phyloP scores from a whole-genome alignment of 1,284 basidiomycete genomes.

The Vanrija pseudolonga region DNA sequence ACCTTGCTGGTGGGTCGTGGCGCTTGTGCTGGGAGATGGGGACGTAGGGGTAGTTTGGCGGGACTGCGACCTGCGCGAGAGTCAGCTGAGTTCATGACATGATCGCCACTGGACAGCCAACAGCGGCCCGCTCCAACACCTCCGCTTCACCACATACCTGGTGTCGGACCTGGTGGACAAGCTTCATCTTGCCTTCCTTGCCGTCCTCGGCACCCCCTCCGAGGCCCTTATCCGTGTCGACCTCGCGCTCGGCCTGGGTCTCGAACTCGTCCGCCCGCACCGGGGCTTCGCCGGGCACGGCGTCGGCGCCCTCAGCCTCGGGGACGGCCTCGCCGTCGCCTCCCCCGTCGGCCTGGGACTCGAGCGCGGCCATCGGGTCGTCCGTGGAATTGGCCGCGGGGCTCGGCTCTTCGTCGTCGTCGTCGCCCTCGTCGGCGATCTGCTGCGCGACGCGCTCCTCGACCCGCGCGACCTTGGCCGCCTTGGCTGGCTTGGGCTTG shows the following conservation, averaged over 20 bases:
- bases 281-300: conserved; percentile 58
- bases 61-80: conserved; percentile 86
- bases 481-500: background rate
- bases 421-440: conserved; percentile 4
- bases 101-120: background rate
- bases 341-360: conserved; percentile 5
- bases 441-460: background rate
- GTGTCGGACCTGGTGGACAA: conserved; percentile 48
- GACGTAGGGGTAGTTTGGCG: conserved; percentile 84
- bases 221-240: conserved; percentile 76
- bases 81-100: conserved; percentile 62
- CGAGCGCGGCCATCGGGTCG: conserved; percentile 23
- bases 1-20: conserved; percentile 80
- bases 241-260: conserved; percentile 80
- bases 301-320: conserved; percentile 14
- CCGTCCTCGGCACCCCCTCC: conserved; percentile 61
- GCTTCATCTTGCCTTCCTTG: conserved; percentile 48
- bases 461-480: background rate
- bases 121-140: background rate
- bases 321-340: conserved; percentile 26
- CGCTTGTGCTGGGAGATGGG: conserved; percentile 92
- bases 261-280: conserved; percentile 84
- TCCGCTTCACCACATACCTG: conserved; percentile 12
- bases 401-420: conserved; percentile 4
- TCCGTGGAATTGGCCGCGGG: background rate